These are phyloP conservation scores for Fraxinus angustifolia DNA, from an alignment of 305 asterid genomes.

Conservation along the genomic window DNA sequence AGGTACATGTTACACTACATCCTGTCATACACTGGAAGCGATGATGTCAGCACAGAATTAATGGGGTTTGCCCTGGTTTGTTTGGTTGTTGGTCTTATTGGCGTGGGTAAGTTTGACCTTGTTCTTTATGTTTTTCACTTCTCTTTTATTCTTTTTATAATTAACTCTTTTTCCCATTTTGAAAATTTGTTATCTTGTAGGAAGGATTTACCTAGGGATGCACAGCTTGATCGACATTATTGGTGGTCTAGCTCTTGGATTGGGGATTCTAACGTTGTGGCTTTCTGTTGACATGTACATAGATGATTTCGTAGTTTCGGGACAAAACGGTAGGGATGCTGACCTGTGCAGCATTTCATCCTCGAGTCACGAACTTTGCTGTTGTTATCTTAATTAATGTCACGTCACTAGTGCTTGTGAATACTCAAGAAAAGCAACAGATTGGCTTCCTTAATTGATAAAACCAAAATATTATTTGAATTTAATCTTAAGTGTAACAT, in stretches of 20 bases:
- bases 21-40: slow-evolving; percentile 43
- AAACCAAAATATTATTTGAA: neutral
- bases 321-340: slow-evolving; percentile 66
- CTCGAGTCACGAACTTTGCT: neutral
- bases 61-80: slow-evolving; percentile 48
- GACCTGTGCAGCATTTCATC: neutral
- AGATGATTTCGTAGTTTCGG: slow-evolving; percentile 63
- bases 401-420: neutral
- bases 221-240: slow-evolving; percentile 81
- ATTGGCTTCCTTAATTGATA: neutral
- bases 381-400: neutral
- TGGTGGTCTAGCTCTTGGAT: slow-evolving; percentile 70
- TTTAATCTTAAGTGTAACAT: neutral
- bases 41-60: slow-evolving; percentile 31
- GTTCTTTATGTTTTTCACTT: slow-evolving; percentile 9
- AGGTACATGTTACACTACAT: slow-evolving; percentile 78
- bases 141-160: slow-evolving; percentile 18
- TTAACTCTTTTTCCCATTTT: slow-evolving; percentile 10
- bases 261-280: slow-evolving; percentile 72
- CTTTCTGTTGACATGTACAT: slow-evolving; percentile 55
- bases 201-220: slow-evolving; percentile 94
- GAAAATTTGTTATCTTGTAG: slow-evolving; percentile 32
- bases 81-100: slow-evolving; percentile 66
- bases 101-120: slow-evolving; percentile 52
- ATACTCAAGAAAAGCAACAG: neutral